Percentiles rank a stretch among this genome's conserved stretches.
Conservation (phyloP, 2,329 filamentous ascomycete species). For the Hymenoscyphus scutula region DNA sequence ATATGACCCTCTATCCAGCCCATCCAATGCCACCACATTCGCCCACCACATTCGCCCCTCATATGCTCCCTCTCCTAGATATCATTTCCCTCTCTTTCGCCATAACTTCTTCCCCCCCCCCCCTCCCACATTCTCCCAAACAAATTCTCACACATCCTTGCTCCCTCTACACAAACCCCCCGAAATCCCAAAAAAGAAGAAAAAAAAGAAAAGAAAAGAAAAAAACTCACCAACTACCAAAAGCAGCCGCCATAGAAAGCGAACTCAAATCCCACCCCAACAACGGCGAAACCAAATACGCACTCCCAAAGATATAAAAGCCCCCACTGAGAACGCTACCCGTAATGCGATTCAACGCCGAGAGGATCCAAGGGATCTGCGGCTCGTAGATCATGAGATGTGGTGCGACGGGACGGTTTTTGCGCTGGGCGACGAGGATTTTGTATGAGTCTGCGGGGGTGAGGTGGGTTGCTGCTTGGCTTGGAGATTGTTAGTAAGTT, state of each 20-base stretch:
- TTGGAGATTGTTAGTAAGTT: slow-evolving; percentile 32
- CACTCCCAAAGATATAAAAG: slow-evolving; percentile 65
- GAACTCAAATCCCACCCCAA: slow-evolving; percentile 68
- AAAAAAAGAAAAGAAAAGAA: background rate
- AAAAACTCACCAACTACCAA: slow-evolving; percentile 49
- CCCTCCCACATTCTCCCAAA: no score
- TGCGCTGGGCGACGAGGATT: slow-evolving; percentile 67
- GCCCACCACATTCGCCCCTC: no score
- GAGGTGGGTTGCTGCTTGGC: slow-evolving; percentile 48
- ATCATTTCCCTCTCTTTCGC: background rate
- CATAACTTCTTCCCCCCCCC: no score
- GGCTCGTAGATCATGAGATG: slow-evolving; percentile 69
- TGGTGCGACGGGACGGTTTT: slow-evolving; percentile 64
- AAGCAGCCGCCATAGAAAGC: slow-evolving; percentile 60
- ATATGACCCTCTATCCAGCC: background rate
- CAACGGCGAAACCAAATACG: slow-evolving; percentile 63
- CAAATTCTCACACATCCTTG: no score
- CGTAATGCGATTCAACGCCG: slow-evolving; percentile 62
- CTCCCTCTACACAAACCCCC: no score
- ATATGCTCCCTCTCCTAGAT: background rate
- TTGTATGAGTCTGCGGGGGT: slow-evolving; percentile 43
- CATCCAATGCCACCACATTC: background rate
- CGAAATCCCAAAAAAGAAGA: background rate
- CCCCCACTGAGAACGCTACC: slow-evolving; percentile 57
- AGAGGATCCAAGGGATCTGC: slow-evolving; percentile 67